Base-by-base conservation (phyloP, 2,329 filamentous ascomycete species). In the Tolypocladium sp. region DNA sequence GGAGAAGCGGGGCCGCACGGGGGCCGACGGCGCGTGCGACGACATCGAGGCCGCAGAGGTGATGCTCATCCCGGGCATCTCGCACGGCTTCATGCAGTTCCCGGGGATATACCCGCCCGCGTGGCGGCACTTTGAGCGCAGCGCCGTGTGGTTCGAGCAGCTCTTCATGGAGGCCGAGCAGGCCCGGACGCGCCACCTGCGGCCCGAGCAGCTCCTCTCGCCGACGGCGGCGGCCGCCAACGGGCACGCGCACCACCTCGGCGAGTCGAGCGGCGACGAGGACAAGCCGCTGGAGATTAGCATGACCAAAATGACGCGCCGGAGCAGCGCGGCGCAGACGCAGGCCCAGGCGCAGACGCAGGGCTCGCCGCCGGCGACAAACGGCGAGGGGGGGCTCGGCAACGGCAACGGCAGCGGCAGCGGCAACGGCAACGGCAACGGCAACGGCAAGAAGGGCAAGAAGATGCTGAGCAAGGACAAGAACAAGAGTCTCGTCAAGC, bases 71-170 rank as follows among this genome's bases (percentile, higher is more conserved):
- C 92, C 92, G 0, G 92, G 93, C 0, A 91, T 96, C 55, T 92
- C 87, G 4, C 94, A 99, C 68, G 94, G 94, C 1, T 99, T 99
- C 73, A 76, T 97, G 66, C 92, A 97, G 69, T 96, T 99, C 69
- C 91, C 91, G 0, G 81, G 84, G 1, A 79, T 97, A 4, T 99
- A 95, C 66, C 92, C 92, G 0, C 91, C 94, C 10, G 92, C 90
- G 1, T 96, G 92, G 90, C 89, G 88, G 67, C 88, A 95, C 69
- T 90, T 97, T 66, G 85, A 89, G 63, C 83, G 88, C 40, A 90
- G 89, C 63, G 88, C 86, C 0, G 76, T 80, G 20, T 97, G 93
- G 93, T 92, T 97, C 65, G 81, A 87, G 54, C 86, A 92, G 35
- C 81, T 92, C 0, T 93, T 96, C 56, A 74, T 74, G 58, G 78